Conservation (phyloP, 768 basidiomycete species). For the Mycena galopus region DNA sequence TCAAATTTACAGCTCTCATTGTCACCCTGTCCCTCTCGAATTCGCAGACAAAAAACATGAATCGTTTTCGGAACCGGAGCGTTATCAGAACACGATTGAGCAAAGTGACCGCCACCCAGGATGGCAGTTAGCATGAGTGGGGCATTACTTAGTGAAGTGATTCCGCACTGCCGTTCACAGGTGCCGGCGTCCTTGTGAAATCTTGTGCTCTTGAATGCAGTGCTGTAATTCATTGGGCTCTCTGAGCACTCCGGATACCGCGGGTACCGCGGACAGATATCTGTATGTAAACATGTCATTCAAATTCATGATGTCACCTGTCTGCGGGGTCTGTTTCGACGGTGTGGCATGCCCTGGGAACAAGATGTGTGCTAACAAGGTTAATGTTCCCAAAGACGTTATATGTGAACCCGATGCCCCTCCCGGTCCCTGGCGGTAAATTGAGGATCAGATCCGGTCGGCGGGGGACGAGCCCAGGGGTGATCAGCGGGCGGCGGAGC, state of each 20-base stretch:
- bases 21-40: background rate
- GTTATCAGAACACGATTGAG: background rate
- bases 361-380: background rate
- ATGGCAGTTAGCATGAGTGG: too few relatives aligned
- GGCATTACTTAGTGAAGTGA: background rate
- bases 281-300: background rate
- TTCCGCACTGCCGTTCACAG: background rate
- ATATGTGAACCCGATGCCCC: conserved; percentile 67
- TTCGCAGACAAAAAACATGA: background rate
- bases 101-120: conserved; percentile 1
- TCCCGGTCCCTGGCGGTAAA: conserved; percentile 63
- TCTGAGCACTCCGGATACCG: background rate
- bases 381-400: conserved; percentile 19
- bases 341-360: too few relatives aligned
- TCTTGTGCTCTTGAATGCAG: background rate
- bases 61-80: background rate
- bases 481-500: conserved; percentile 50
- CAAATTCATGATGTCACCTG: background rate
- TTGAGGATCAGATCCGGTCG: conserved; percentile 45
- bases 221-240: background rate
- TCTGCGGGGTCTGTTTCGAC: too few relatives aligned
- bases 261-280: background rate
- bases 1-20: too few relatives aligned
- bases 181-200: background rate
- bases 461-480: conserved; percentile 40